Conservation (phyloP, 768 basidiomycete genomes). For the Naganishia friedmannii region DNA sequence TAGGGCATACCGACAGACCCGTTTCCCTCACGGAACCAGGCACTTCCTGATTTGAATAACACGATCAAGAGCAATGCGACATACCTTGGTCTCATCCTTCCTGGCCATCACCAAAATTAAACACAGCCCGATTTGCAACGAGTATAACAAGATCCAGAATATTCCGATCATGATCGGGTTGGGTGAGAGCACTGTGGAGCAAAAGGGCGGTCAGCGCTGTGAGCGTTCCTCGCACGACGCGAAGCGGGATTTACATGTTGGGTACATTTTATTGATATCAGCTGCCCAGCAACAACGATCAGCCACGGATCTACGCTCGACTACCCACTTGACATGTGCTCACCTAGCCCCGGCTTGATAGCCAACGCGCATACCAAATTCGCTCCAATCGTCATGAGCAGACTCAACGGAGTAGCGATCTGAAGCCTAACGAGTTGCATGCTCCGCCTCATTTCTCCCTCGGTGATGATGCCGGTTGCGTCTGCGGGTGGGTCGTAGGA, state of each 20-base stretch:
- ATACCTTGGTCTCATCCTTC: constrained; percentile 76
- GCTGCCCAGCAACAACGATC: constrained; percentile 18
- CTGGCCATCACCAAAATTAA: constrained; percentile 67
- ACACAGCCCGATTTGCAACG: constrained; percentile 68
- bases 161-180: constrained; percentile 51
- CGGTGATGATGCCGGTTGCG: constrained; percentile 46
- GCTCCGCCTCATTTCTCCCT: constrained; percentile 44
- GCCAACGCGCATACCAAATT: constrained; percentile 68
- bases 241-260: constrained; percentile 36
- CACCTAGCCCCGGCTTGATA: constrained; percentile 64
- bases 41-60: too few relatives aligned
- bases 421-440: constrained; percentile 63
- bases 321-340: constrained; percentile 5
- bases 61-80: constrained; percentile 25
- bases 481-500: constrained; percentile 45
- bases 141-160: constrained; percentile 51
- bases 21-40: too few relatives aligned
- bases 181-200: constrained; percentile 62
- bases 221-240: neutral
- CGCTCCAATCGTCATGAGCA: constrained; percentile 74
- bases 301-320: neutral
- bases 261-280: constrained; percentile 45
- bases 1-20: too few relatives aligned
- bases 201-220: neutral
- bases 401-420: constrained; percentile 77